Conservation (phyloP, 176 grass and related monocot genomes). For the Phragmites australis region DNA sequence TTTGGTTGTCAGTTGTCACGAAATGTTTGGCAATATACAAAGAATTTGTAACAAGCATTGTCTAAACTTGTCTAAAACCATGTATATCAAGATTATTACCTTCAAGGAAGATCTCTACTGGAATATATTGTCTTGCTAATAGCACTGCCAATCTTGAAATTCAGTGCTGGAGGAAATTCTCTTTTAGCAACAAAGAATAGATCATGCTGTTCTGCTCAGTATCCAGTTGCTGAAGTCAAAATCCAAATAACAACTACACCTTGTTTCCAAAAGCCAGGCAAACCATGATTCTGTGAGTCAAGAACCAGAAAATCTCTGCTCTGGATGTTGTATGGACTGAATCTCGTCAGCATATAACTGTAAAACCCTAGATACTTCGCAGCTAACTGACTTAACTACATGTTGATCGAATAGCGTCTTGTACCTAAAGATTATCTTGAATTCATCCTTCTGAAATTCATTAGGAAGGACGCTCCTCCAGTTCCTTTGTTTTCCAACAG, state of each 20-base stretch:
- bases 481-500: constrained; percentile 53
- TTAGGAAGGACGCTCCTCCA: constrained; percentile 51
- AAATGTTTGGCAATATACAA: background rate
- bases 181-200: background rate
- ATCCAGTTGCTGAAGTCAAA: background rate
- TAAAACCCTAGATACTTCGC: constrained; percentile 35
- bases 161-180: constrained; percentile 2
- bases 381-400: constrained; percentile 34
- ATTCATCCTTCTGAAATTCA: constrained; percentile 58
- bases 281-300: background rate
- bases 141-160: background rate
- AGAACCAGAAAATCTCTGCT: constrained; percentile 28
- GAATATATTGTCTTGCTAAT: background rate
- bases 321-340: background rate
- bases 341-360: constrained; percentile 25
- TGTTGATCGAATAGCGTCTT: constrained; percentile 51
- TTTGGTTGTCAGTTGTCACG: too few relatives aligned
- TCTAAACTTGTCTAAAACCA: background rate
- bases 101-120: background rate
- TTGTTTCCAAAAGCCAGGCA: constrained; percentile 2
- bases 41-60: background rate
- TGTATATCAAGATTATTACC: constrained; percentile 29
- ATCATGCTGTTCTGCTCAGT: background rate
- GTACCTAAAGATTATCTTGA: constrained; percentile 49
- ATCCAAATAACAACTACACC: background rate